Conservation (phyloP, 1,139 yeast species). For the Pichiaceae sp. region DNA sequence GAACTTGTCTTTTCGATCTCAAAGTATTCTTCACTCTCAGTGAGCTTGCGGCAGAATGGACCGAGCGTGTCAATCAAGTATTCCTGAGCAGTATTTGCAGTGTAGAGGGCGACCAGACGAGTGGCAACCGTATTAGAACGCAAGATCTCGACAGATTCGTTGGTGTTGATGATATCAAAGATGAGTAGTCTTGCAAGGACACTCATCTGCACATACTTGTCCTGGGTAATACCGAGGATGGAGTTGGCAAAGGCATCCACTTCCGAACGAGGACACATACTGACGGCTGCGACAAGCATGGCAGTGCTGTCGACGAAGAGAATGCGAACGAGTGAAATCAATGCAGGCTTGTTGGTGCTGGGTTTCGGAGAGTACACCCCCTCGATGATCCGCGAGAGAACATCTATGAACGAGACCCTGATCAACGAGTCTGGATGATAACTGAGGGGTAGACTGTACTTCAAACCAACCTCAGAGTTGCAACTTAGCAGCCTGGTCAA, state of each 20-base stretch:
- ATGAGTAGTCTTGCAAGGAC: conserved; percentile 49
- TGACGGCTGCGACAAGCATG: conserved; percentile 23
- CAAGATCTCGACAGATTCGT: conserved; percentile 62
- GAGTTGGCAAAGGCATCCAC: conserved; percentile 70
- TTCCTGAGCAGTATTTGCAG: conserved; percentile 55
- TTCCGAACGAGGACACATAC: conserved; percentile 53
- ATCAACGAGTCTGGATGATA: conserved; percentile 60
- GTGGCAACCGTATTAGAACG: conserved; percentile 82
- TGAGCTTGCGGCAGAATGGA: conserved; percentile 48
- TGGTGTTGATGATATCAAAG: conserved; percentile 54
- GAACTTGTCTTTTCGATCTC: conserved; percentile 55
- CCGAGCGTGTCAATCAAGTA: conserved; percentile 47
- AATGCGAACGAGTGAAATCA: background rate
- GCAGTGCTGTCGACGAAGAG: conserved; percentile 8
- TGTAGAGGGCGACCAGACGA: conserved; percentile 61
- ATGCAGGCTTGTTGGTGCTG: conserved; percentile 1
- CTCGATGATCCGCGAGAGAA: conserved; percentile 57
- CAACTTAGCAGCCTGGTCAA: conserved; percentile 62
- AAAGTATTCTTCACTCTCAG: conserved; percentile 42
- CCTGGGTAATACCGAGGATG: conserved; percentile 52
- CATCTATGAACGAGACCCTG: conserved; percentile 66
- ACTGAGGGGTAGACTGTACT: conserved; percentile 71
- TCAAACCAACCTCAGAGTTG: conserved; percentile 72
- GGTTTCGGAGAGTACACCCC: conserved; percentile 5
- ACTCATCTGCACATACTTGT: conserved; percentile 43